Conservation (phyloP, 1,284 basidiomycete genomes). For the Garcileccinum viscosum region DNA sequence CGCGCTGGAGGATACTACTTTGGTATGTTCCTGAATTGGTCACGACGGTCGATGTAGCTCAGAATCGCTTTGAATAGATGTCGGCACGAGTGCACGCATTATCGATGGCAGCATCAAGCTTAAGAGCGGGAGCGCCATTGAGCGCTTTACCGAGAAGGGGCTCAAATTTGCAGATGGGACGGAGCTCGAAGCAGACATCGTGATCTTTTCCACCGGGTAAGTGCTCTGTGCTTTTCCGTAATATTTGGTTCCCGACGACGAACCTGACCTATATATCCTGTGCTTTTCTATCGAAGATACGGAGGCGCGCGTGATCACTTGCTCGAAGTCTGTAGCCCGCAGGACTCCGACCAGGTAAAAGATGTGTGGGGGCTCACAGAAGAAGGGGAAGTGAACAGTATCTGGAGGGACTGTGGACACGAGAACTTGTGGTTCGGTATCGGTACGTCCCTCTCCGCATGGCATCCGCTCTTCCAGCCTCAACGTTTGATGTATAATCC, state of each 20-base stretch:
- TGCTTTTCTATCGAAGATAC: constrained; percentile 26
- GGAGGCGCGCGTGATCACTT: constrained; percentile 40
- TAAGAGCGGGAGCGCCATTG: constrained; percentile 47
- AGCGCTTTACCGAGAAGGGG: constrained; percentile 41
- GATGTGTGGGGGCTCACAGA: constrained; percentile 51
- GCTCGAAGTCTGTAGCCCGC: constrained; percentile 43
- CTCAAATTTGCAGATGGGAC: constrained; percentile 51
- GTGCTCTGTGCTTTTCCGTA: neutral
- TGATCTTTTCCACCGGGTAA: constrained; percentile 53
- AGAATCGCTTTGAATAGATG: constrained; percentile 28
- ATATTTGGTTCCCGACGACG: neutral
- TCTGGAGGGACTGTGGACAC: constrained; percentile 42
- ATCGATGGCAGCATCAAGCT: constrained; percentile 52
- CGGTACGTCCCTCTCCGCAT: constrained; percentile 26
- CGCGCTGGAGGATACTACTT: constrained; percentile 53
- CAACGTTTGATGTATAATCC: neutral
- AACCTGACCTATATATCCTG: neutral
- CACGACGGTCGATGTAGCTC: neutral
- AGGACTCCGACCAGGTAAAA: constrained; percentile 45
- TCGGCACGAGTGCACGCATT: constrained; percentile 47
- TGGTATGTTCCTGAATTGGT: constrained; percentile 20
- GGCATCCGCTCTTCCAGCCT: neutral
- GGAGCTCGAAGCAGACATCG: constrained; percentile 50
- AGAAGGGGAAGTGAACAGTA: constrained; percentile 52
- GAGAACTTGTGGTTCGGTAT: constrained; percentile 44